These are phyloP conservation scores for Logfia minima DNA, from an alignment of 129 eudicot species.

Conservation along the genomic window DNA sequence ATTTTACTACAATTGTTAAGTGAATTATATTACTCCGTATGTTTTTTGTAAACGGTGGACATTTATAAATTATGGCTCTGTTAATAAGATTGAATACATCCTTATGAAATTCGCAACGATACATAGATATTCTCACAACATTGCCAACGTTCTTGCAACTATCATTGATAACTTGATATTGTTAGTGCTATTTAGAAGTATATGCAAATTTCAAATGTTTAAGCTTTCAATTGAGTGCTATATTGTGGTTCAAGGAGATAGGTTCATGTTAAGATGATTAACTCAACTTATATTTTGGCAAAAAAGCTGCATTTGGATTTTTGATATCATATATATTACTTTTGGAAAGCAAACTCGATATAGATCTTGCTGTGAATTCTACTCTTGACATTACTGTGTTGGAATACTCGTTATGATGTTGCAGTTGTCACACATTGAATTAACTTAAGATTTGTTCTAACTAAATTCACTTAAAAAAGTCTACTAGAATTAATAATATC, in stretches of 20 bases:
- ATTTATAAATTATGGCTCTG: not conserved
- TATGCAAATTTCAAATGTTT: not conserved
- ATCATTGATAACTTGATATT: not conserved
- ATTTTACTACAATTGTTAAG: not conserved
- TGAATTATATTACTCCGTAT: slow-evolving; percentile 1
- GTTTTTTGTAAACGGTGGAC: not conserved
- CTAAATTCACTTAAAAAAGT: not conserved
- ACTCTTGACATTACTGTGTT: not conserved
- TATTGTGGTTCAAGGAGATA: not conserved
- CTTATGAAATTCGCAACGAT: not conserved
- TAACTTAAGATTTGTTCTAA: not conserved
- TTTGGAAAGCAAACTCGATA: not conserved
- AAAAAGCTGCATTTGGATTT: not conserved
- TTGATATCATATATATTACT: not conserved
- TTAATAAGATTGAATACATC: not conserved
- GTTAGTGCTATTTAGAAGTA: not conserved
- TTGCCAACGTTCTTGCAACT: slow-evolving; percentile 7
- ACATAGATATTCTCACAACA: not conserved
- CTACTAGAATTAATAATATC: slow-evolving; percentile 16
- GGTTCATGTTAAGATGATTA: not conserved
- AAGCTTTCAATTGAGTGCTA: slow-evolving; percentile 13
- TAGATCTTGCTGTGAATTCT: not conserved
- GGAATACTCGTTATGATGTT: not conserved
- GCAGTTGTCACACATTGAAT: not conserved
- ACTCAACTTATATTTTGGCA: not conserved